phyloP scores from a whole-genome alignment of 2,329 filamentous ascomycete species.

The Microsporum canis region DNA sequence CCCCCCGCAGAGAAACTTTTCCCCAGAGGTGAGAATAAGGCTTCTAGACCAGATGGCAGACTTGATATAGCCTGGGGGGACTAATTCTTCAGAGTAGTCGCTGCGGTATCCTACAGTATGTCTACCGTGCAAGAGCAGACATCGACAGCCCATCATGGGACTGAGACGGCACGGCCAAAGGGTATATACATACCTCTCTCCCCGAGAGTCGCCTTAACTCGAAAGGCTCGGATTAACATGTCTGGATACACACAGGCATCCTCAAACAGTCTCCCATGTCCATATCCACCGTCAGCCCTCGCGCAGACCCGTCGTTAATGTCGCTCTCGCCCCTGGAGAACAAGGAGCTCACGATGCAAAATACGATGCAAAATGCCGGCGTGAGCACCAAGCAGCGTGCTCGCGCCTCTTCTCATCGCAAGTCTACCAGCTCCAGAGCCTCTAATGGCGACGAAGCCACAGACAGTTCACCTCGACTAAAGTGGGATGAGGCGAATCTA shows the following conservation, averaged over 20 bases:
- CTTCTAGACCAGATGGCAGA: no score
- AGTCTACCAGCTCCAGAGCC: constrained; percentile 43
- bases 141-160: background rate
- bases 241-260: constrained; percentile 53
- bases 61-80: background rate
- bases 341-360: constrained; percentile 85
- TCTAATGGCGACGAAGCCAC: constrained; percentile 39
- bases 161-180: constrained; percentile 23
- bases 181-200: constrained; percentile 21
- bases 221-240: background rate
- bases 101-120: background rate
- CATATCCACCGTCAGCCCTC: constrained; percentile 26
- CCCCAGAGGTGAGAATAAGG: background rate
- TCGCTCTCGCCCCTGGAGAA: constrained; percentile 38
- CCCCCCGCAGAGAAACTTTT: no score
- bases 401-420: constrained; percentile 54
- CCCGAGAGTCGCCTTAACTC: background rate
- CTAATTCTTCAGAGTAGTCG: background rate
- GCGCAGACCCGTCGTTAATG: constrained; percentile 7
- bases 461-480: constrained; percentile 61
- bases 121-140: background rate
- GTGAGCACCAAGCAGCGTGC: constrained; percentile 49
- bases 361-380: constrained; percentile 89
- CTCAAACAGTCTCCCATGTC: constrained; percentile 73
- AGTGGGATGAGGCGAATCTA: constrained; percentile 97